Percentiles rank a stretch among this genome's conserved stretches.
phyloP scores from a whole-genome alignment of 2,329 filamentous ascomycete genomes.

The Claviceps humidiphila region DNA sequence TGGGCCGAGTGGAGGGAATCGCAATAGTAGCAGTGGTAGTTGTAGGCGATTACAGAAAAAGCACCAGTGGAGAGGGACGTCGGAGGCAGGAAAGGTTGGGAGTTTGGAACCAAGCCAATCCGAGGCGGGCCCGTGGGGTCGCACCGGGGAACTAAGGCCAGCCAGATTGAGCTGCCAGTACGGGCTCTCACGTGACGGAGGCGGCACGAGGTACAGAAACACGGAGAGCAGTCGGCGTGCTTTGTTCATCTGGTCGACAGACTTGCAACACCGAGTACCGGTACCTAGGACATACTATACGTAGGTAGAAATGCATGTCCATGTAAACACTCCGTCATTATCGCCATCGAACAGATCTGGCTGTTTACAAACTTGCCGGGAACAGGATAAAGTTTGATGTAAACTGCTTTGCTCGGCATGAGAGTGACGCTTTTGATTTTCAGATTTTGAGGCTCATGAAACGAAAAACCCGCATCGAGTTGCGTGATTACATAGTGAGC shows the following conservation, averaged over 20 bases:
- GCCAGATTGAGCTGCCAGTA: background rate
- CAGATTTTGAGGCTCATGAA: too few relatives aligned
- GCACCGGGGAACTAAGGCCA: background rate
- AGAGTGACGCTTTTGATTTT: too few relatives aligned
- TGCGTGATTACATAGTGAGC: background rate
- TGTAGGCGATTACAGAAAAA: constrained; percentile 18
- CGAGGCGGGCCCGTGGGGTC: constrained; percentile 7
- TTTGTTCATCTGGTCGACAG: background rate
- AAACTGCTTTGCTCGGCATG: too few relatives aligned
- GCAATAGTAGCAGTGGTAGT: constrained; percentile 3
- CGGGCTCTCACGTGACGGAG: background rate
- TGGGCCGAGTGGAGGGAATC: constrained; percentile 16
- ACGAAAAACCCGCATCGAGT: too few relatives aligned
- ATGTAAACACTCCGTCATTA: too few relatives aligned
- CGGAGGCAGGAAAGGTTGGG: constrained; percentile 25
- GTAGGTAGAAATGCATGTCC: too few relatives aligned
- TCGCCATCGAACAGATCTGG: too few relatives aligned
- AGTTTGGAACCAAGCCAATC: constrained; percentile 14
- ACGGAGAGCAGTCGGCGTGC: background rate
- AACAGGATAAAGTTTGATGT: too few relatives aligned
- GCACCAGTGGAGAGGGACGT: constrained; percentile 15
- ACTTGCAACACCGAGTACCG: too few relatives aligned
- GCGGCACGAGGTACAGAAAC: too few relatives aligned
- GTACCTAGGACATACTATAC: too few relatives aligned
- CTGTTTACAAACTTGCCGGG: too few relatives aligned